These are phyloP conservation scores for Penicillium sp. DNA, from an alignment of 2,329 filamentous ascomycete species.

Conservation along the genomic window DNA sequence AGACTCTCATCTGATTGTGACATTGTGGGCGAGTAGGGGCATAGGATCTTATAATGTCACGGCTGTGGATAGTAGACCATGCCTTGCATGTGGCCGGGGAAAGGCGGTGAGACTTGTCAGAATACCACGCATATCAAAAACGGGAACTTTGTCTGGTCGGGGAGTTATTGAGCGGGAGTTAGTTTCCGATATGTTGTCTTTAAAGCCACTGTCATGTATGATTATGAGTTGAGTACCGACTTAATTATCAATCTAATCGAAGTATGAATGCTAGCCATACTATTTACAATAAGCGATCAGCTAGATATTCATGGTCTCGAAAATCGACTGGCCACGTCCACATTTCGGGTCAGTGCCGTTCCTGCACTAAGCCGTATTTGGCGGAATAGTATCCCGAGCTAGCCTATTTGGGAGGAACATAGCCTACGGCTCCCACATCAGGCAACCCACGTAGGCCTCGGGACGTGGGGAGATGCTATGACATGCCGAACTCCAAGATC, in stretches of 20 bases:
- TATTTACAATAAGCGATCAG: background rate
- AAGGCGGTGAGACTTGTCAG: no score
- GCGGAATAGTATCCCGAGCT: rapidly evolving
- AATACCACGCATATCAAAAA: no score
- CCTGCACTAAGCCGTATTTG: background rate
- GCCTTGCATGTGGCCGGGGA: no score
- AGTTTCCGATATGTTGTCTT: background rate
- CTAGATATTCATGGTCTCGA: background rate
- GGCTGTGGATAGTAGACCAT: no score
- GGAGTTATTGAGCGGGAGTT: background rate
- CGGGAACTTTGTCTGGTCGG: no score
- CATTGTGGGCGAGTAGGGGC: no score
- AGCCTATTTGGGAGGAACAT: background rate
- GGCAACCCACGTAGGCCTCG: background rate
- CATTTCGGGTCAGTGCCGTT: background rate
- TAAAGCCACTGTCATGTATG: background rate
- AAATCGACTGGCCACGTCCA: background rate
- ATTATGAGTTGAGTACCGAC: background rate
- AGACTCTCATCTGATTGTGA: no score
- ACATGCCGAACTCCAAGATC: background rate
- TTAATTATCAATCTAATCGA: background rate
- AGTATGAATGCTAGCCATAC: no score
- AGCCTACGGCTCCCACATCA: background rate
- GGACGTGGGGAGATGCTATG: background rate
- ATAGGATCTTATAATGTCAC: no score